A percentile compares a stretch with the other conserved stretches of the same genome.
Conservation (phyloP, 2,329 filamentous ascomycete species). For the Sclerotinia sclerotiorum region DNA sequence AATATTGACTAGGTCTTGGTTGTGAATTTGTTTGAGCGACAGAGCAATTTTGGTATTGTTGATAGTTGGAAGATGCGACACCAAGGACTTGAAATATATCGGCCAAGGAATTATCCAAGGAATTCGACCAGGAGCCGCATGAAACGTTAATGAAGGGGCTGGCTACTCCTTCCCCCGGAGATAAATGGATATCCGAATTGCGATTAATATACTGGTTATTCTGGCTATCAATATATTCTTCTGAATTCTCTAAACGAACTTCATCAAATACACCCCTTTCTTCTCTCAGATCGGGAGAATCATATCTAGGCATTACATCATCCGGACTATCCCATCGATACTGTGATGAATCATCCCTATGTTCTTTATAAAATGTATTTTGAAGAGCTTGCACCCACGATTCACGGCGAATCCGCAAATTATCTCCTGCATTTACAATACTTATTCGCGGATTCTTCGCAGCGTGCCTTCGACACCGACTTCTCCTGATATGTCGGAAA, state of each 20-base stretch:
- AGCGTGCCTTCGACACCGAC: too few relatives aligned
- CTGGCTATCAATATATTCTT: not conserved
- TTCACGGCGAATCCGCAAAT: not conserved
- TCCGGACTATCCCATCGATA: not conserved
- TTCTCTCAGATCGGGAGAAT: not conserved
- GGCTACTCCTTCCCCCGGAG: not conserved
- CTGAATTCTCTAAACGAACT: not conserved
- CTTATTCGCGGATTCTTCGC: not conserved
- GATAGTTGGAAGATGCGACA: not conserved
- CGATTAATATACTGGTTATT: not conserved
- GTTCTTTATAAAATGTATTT: not conserved
- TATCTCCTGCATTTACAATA: not conserved
- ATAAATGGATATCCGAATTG: not conserved
- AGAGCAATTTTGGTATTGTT: not conserved
- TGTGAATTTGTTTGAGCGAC: too few relatives aligned
- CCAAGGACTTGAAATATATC: not conserved
- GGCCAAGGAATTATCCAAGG: not conserved
- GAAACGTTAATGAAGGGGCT: not conserved
- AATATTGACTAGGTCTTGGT: not conserved
- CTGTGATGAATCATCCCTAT: not conserved
- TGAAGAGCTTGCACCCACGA: not conserved
- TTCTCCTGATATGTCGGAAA: not conserved
- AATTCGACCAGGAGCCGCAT: not conserved
- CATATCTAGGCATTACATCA: slow-evolving; percentile 1
- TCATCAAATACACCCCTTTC: not conserved